phyloP scores from a whole-genome alignment of 2,329 filamentous ascomycete genomes.

The Helotiales sp. region DNA sequence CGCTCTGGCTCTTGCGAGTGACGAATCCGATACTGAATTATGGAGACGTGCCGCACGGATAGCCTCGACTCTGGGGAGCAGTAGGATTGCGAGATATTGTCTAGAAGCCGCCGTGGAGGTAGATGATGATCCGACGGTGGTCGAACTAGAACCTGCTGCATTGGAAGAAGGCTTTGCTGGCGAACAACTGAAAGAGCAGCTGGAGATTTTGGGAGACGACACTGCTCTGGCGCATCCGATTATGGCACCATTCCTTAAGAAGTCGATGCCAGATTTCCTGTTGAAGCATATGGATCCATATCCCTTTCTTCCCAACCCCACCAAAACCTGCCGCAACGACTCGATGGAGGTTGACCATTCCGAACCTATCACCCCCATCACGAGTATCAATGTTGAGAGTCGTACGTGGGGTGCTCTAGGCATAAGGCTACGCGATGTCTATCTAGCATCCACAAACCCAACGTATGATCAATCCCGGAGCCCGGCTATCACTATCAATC shows the following conservation, averaged over 20 bases:
- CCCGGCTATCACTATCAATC: slow-evolving; percentile 22
- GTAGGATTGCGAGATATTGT: slow-evolving; percentile 59
- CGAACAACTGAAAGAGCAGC: slow-evolving; percentile 57
- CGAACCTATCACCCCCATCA: slow-evolving; percentile 14
- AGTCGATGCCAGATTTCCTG: slow-evolving; percentile 50
- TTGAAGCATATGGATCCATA: slow-evolving; percentile 59
- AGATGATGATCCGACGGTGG: slow-evolving; percentile 64
- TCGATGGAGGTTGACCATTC: not conserved
- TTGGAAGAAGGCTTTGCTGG: slow-evolving; percentile 64
- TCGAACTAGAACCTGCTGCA: slow-evolving; percentile 62
- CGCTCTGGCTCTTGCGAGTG: slow-evolving; percentile 59
- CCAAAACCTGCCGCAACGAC: slow-evolving; percentile 28
- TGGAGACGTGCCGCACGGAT: slow-evolving; percentile 62
- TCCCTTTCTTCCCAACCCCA: slow-evolving; percentile 59
- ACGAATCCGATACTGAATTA: slow-evolving; percentile 66
- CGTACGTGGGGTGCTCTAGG: slow-evolving; percentile 33
- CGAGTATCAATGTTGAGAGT: slow-evolving; percentile 22
- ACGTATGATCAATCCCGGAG: slow-evolving; percentile 4
- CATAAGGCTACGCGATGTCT: slow-evolving; percentile 25
- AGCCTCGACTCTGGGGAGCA: slow-evolving; percentile 56
- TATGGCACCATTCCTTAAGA: slow-evolving; percentile 57
- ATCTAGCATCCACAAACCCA: slow-evolving; percentile 13
- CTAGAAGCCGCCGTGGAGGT: slow-evolving; percentile 66
- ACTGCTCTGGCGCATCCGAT: slow-evolving; percentile 60
- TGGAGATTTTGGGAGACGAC: slow-evolving; percentile 54